phyloP scores from a whole-genome alignment of 2,329 filamentous ascomycete species.

The Fusarium poae region DNA sequence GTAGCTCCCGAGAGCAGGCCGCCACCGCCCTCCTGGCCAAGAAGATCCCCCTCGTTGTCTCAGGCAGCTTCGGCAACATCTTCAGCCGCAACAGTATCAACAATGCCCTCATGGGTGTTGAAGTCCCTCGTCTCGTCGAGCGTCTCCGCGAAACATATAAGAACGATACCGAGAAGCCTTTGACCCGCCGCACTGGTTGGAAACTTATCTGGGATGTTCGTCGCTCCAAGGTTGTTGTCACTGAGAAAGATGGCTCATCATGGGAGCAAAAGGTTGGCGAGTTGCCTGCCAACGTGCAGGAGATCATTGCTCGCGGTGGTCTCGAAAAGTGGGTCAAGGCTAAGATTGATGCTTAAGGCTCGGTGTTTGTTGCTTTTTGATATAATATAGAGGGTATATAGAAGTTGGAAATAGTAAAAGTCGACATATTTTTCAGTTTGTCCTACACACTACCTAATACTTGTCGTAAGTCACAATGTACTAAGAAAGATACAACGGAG shows the following conservation, averaged over 20 bases:
- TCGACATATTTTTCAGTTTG: not conserved
- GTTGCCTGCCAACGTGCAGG: conserved; percentile 86
- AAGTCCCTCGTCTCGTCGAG: conserved; percentile 75
- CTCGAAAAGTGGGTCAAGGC: conserved; percentile 86
- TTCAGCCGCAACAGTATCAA: conserved; percentile 85
- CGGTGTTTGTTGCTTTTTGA: conserved; percentile 1
- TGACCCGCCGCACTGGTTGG: conserved; percentile 85
- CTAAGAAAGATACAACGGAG: no score
- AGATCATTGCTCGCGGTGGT: conserved; percentile 82
- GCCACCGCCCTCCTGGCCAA: conserved; percentile 88
- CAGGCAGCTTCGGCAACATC: conserved; percentile 86
- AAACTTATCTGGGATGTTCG: conserved; percentile 84
- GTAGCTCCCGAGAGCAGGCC: conserved; percentile 79
- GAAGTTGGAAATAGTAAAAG: conserved; percentile 25
- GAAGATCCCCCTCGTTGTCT: conserved; percentile 82
- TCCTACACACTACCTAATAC: no score
- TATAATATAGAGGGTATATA: conserved; percentile 31
- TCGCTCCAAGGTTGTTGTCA: conserved; percentile 76
- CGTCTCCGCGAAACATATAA: conserved; percentile 73
- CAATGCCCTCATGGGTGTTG: conserved; percentile 79
- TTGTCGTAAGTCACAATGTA: no score
- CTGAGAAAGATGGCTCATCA: conserved; percentile 74
- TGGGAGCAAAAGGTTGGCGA: conserved; percentile 89
- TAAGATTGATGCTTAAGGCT: conserved; percentile 62
- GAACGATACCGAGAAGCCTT: conserved; percentile 61